These are phyloP conservation scores for Saccharomycopsis microspora DNA, from an alignment of 805 yeast species.

Conservation along the genomic window DNA sequence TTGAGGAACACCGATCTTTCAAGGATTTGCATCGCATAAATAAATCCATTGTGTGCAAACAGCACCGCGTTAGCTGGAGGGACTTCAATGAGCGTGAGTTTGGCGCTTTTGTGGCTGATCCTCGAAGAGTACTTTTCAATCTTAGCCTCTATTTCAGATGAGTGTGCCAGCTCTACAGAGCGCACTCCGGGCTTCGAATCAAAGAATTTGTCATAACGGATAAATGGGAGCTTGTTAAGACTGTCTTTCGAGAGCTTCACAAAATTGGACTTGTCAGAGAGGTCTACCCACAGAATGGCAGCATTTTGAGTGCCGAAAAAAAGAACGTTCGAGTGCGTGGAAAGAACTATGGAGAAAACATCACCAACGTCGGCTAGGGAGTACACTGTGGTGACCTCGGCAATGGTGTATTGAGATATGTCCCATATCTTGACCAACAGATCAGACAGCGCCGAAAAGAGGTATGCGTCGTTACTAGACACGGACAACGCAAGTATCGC, in stretches of 20 bases:
- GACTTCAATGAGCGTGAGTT: slow-evolving; percentile 43
- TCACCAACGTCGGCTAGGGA: slow-evolving; percentile 87
- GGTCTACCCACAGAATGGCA: slow-evolving; percentile 60
- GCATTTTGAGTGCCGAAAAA: slow-evolving; percentile 93
- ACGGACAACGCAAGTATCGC: slow-evolving; percentile 57
- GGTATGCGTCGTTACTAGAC: slow-evolving; percentile 34
- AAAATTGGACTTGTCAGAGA: slow-evolving; percentile 18
- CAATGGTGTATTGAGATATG: slow-evolving; percentile 28
- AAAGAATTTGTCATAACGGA: slow-evolving; percentile 72
- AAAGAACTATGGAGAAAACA: slow-evolving; percentile 73
- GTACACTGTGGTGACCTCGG: slow-evolving; percentile 61
- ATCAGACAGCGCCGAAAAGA: slow-evolving; percentile 85
- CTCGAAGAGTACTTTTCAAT: slow-evolving; percentile 12
- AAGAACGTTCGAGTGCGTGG: slow-evolving; percentile 43
- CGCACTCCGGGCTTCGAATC: slow-evolving; percentile 79
- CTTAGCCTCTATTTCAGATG: slow-evolving; percentile 6
- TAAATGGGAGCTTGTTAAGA: slow-evolving; percentile 40
- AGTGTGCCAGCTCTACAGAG: slow-evolving; percentile 31
- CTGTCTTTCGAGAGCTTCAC: slow-evolving; percentile 20
- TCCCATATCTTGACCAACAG: slow-evolving; percentile 85
- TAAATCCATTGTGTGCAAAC: slow-evolving; percentile 89
- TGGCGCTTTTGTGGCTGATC: slow-evolving; percentile 9
- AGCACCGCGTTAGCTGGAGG: slow-evolving; percentile 53
- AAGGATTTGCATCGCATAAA: slow-evolving; percentile 39
- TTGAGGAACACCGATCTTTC: slow-evolving; percentile 12